A percentile compares a stretch with the other conserved stretches of the same genome.
These are phyloP conservation scores for Marasmius tenuissimus DNA, from an alignment of 1,284 basidiomycete species.

Conservation along the genomic window DNA sequence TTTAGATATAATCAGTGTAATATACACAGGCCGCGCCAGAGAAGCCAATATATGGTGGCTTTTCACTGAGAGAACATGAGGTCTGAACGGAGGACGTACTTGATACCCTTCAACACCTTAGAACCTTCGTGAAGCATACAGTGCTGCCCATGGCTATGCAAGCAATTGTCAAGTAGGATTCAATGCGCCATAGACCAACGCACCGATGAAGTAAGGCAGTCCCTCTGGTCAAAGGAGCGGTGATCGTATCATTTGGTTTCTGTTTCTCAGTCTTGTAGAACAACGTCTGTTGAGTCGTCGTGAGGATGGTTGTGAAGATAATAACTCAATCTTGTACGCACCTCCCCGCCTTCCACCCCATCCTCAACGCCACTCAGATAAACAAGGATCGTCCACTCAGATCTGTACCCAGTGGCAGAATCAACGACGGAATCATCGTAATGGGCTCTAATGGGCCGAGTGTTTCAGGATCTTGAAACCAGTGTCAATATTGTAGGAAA, in stretches of 20 bases:
- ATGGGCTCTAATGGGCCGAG: constrained; percentile 46
- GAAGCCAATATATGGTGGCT: too few species aligned
- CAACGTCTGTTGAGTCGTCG: constrained; percentile 47
- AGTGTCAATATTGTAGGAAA: neutral
- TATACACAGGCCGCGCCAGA: too few species aligned
- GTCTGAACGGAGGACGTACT: constrained; percentile 9
- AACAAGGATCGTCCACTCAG: constrained; percentile 81
- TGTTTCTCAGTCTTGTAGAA: constrained; percentile 65
- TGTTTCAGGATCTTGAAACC: neutral
- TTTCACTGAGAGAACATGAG: constrained; percentile 4
- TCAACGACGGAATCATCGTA: constrained; percentile 74
- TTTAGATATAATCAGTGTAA: too few species aligned
- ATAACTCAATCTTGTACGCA: constrained; percentile 23
- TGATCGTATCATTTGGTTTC: constrained; percentile 52
- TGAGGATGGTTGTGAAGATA: neutral
- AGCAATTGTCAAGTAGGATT: neutral
- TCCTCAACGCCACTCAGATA: constrained; percentile 75
- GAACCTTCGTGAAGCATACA: constrained; percentile 82
- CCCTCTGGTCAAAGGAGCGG: constrained; percentile 62
- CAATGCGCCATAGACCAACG: constrained; percentile 14
- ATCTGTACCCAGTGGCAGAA: constrained; percentile 52
- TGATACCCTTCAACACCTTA: constrained; percentile 48
- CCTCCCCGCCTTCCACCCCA: constrained; percentile 76
- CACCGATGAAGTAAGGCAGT: constrained; percentile 74
- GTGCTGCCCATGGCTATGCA: constrained; percentile 65